phyloP scores from a whole-genome alignment of 108 stramenopile genomes.

The Epithemia pelagica region DNA sequence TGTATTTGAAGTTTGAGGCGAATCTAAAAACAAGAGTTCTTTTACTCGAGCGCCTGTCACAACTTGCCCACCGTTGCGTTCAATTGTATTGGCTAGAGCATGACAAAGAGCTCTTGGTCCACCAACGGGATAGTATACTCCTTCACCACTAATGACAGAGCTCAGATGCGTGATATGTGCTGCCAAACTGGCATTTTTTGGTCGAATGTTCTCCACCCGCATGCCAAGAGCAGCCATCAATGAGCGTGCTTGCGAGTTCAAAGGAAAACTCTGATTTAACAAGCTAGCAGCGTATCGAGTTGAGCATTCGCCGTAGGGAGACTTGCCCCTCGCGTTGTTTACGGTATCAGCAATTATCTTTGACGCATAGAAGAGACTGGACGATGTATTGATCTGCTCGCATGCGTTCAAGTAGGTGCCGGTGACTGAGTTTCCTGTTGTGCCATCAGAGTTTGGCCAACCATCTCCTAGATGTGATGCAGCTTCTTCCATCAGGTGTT shows the following conservation, averaged over 20 bases:
- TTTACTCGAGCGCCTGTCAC: slow-evolving; percentile 46
- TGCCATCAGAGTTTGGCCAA: slow-evolving; percentile 55
- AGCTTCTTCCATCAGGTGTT: slow-evolving; percentile 56
- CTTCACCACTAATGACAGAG: slow-evolving; percentile 60
- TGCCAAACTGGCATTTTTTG: slow-evolving; percentile 78
- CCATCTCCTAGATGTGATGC: slow-evolving; percentile 65
- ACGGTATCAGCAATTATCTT: slow-evolving; percentile 50
- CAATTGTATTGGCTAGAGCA: slow-evolving; percentile 69
- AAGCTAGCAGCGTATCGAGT: slow-evolving; percentile 61
- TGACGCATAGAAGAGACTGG: slow-evolving; percentile 63
- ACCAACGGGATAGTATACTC: slow-evolving; percentile 80
- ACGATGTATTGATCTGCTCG: slow-evolving; percentile 45
- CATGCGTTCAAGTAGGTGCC: slow-evolving; percentile 56
- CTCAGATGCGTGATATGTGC: slow-evolving; percentile 72
- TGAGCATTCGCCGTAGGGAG: slow-evolving; percentile 43
- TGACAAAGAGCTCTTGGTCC: slow-evolving; percentile 77
- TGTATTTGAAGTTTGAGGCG: too few relatives aligned
- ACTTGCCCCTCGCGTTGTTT: slow-evolving; percentile 19
- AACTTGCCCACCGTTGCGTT: slow-evolving; percentile 70
- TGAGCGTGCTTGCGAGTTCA: slow-evolving; percentile 69
- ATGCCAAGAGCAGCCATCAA: slow-evolving; percentile 83
- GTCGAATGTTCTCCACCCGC: slow-evolving; percentile 66
- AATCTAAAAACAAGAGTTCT: slow-evolving; percentile 58
- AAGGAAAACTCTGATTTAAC: slow-evolving; percentile 63
- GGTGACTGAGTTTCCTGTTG: slow-evolving; percentile 43